A percentile compares a stretch with the other conserved stretches of the same genome.
phyloP scores from a whole-genome alignment of 2,329 filamentous ascomycete genomes.

The Xylariaceae sp. region DNA sequence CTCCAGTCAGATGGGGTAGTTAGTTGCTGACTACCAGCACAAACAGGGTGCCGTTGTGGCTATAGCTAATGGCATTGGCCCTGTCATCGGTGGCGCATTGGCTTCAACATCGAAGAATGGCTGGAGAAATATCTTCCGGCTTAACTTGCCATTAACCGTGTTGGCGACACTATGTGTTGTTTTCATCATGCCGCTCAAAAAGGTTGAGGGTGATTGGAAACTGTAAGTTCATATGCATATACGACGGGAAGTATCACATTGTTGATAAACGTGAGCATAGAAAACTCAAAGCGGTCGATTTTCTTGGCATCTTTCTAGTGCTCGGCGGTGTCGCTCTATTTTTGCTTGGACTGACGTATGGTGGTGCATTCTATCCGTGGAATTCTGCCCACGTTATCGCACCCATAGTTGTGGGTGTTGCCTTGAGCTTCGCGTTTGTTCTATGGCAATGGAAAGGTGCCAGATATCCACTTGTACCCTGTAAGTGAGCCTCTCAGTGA shows the following conservation, averaged over 20 bases:
- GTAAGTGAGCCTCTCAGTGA: conserved; percentile 27
- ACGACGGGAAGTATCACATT: neutral
- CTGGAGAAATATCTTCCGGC: conserved; percentile 51
- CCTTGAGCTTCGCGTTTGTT: conserved; percentile 45
- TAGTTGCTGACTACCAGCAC: neutral
- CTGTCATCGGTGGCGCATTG: conserved; percentile 50
- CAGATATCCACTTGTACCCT: conserved; percentile 43
- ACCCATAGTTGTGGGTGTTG: conserved; percentile 48
- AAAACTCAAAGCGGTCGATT: conserved; percentile 50
- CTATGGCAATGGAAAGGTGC: conserved; percentile 51
- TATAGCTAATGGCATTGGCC: conserved; percentile 51
- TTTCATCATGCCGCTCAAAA: conserved; percentile 55
- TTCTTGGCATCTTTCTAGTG: conserved; percentile 43
- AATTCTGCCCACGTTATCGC: conserved; percentile 50
- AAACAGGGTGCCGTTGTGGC: conserved; percentile 46
- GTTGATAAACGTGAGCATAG: no score
- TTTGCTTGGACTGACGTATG: conserved; percentile 54
- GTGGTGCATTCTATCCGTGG: conserved; percentile 57
- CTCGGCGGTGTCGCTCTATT: conserved; percentile 44
- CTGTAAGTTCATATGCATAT: conserved; percentile 26
- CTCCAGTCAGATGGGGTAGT: neutral
- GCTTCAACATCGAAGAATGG: conserved; percentile 42
- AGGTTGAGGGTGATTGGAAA: conserved; percentile 49
- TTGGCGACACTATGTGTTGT: conserved; percentile 44
- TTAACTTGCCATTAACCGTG: conserved; percentile 50